Evolutionary conservation across 192 early-diverging fungal genomes (phyloP).

Genomic region (Tieghemiomyces parasiticus): DNA sequence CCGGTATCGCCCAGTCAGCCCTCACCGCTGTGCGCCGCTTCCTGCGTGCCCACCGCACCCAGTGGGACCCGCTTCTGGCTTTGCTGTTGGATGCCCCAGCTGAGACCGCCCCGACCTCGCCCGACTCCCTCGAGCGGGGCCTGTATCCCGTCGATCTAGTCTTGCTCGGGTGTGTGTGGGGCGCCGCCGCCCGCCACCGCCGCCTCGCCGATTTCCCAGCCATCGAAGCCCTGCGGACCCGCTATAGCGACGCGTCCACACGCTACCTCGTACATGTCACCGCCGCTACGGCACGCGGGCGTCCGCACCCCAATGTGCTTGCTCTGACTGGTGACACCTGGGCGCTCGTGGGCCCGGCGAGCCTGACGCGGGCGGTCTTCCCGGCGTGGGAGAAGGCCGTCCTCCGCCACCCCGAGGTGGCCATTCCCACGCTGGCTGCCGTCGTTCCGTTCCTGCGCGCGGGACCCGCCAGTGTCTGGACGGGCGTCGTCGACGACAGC

Average conservation of each 20-base stretch:
- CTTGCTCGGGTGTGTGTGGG: not conserved
- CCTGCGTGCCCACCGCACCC: too few relatives aligned
- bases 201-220: not conserved
- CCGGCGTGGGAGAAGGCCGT: slow-evolving; percentile 7
- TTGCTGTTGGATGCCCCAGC: too few relatives aligned
- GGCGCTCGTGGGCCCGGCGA: not conserved
- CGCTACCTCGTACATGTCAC: too few relatives aligned
- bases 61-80: too few relatives aligned
- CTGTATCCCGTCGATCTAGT: not conserved
- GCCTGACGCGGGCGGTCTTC: not conserved
- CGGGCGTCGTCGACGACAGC: not conserved
- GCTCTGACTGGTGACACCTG: slow-evolving; percentile 3
- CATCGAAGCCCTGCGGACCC: too few relatives aligned
- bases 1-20: too few relatives aligned
- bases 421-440: slow-evolving; percentile 2
- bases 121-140: too few relatives aligned
- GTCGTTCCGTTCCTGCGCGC: not conserved
- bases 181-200: not conserved
- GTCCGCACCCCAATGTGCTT: too few relatives aligned
- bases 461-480: not conserved
- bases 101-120: too few relatives aligned
- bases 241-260: too few relatives aligned
- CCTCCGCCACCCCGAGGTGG: slow-evolving; percentile 7
- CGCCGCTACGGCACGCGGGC: too few relatives aligned
- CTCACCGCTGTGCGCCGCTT: too few relatives aligned